Conservation (phyloP, 2,329 filamentous ascomycete genomes). For the Trichophaea hybrida region DNA sequence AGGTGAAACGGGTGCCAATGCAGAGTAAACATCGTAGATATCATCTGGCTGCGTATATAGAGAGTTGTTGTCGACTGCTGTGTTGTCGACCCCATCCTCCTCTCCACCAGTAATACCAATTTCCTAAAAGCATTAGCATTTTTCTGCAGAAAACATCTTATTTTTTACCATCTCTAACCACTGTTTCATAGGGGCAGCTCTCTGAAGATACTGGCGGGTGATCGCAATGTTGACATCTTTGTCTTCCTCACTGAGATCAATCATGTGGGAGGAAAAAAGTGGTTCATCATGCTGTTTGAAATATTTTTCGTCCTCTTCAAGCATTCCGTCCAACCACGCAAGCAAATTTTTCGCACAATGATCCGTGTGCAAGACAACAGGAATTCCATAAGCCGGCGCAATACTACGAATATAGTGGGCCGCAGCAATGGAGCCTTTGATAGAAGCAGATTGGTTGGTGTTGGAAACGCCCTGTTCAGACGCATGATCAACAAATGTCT, state of each 20-base stretch:
- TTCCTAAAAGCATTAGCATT: constrained; percentile 37
- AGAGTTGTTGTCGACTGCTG: constrained; percentile 88
- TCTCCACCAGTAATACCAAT: constrained; percentile 93
- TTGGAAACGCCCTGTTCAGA: constrained; percentile 55
- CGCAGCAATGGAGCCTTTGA: constrained; percentile 73
- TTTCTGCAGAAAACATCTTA: background rate
- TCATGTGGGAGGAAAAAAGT: constrained; percentile 96
- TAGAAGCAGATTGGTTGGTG: constrained; percentile 69
- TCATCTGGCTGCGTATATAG: constrained; percentile 98
- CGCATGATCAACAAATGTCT: background rate
- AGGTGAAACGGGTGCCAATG: constrained; percentile 69
- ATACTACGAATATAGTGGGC: constrained; percentile 88
- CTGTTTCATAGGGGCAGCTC: constrained; percentile 91
- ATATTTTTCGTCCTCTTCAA: constrained; percentile 85
- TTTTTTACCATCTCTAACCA: constrained; percentile 85
- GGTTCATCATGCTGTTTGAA: constrained; percentile 89
- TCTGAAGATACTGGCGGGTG: constrained; percentile 85
- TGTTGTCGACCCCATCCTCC: constrained; percentile 98
- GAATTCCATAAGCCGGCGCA: constrained; percentile 74
- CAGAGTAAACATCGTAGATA: constrained; percentile 80
- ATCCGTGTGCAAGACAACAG: constrained; percentile 90
- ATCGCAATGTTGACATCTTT: constrained; percentile 85
- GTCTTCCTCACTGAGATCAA: constrained; percentile 84
- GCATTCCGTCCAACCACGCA: constrained; percentile 91
- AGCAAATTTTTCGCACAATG: constrained; percentile 99